phyloP scores from a whole-genome alignment of 129 eudicot species.

The Gnaphalium uliginosum region DNA sequence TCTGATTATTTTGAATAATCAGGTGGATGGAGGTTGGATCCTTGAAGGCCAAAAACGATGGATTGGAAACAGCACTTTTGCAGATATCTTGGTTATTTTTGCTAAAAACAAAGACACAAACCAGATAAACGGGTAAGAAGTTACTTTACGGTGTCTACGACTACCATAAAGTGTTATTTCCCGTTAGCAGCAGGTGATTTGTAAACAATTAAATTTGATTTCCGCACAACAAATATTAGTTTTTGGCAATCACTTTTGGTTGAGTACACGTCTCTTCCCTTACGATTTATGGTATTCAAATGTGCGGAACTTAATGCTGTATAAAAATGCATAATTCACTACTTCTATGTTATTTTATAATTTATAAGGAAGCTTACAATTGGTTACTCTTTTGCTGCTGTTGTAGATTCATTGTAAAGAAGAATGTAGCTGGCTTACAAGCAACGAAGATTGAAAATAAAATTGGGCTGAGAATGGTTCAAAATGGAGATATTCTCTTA shows the following conservation, averaged over 20 bases:
- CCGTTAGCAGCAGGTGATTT: not conserved
- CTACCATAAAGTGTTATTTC: not conserved
- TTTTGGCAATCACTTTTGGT: too few relatives aligned
- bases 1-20: conserved; percentile 24
- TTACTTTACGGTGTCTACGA: not conserved
- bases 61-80: conserved; percentile 99
- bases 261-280: too few relatives aligned
- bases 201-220: too few relatives aligned
- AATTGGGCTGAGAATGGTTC: conserved; percentile 91
- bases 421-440: conserved; percentile 80
- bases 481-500: conserved; percentile 88
- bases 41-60: conserved; percentile 97
- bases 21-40: conserved; percentile 99
- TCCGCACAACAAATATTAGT: too few relatives aligned
- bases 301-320: not conserved
- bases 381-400: conserved; percentile 1
- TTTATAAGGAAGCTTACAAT: not conserved
- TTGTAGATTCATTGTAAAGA: conserved; percentile 75
- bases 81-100: conserved; percentile 85
- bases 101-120: conserved; percentile 79
- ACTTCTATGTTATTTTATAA: too few relatives aligned
- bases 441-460: conserved; percentile 90
- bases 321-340: not conserved
- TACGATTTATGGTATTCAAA: not conserved
- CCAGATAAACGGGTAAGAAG: conserved; percentile 89